Percentiles rank a stretch among this genome's conserved stretches.
Conservation (phyloP, 2,329 filamentous ascomycete species). For the Helotiales sp. region DNA sequence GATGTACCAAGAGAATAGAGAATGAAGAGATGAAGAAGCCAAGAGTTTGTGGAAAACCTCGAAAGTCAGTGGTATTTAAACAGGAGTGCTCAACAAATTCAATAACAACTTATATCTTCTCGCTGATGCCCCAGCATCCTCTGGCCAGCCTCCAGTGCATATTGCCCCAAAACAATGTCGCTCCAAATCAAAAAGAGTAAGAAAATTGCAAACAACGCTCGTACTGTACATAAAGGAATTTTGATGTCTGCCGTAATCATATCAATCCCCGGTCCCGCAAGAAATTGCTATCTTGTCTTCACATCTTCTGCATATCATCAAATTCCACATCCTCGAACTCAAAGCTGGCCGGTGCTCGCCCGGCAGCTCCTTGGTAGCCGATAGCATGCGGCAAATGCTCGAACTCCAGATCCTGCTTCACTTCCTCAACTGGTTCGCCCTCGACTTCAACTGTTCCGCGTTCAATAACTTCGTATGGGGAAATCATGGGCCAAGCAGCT, state of each 20-base stretch:
- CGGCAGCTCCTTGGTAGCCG: conserved; percentile 5
- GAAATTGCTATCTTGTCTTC: not conserved
- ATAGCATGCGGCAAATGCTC: conserved; percentile 19
- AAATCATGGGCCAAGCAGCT: conserved; percentile 16
- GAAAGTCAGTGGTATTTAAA: no score
- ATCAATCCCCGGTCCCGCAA: not conserved
- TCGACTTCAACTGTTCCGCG: conserved; percentile 1
- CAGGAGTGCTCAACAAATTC: no score
- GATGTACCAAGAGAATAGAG: no score
- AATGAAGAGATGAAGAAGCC: no score
- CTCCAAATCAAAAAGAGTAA: no score
- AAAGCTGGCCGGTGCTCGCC: not conserved
- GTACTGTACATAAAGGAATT: no score
- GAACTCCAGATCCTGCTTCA: conserved; percentile 14
- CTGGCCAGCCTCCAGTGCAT: no score
- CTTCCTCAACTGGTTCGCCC: not conserved
- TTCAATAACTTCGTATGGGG: conserved; percentile 12
- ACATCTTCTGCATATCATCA: not conserved
- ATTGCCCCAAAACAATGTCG: no score
- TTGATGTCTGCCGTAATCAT: not conserved
- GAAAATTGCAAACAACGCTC: no score
- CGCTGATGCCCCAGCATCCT: no score
- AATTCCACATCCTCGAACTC: conserved; percentile 5
- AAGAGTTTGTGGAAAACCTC: no score
- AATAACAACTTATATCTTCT: no score